Evolutionary conservation across 768 basidiomycete species (phyloP), one percentile per base, ranked within the genome.

Genomic region (Kwoniella europaea): DNA sequence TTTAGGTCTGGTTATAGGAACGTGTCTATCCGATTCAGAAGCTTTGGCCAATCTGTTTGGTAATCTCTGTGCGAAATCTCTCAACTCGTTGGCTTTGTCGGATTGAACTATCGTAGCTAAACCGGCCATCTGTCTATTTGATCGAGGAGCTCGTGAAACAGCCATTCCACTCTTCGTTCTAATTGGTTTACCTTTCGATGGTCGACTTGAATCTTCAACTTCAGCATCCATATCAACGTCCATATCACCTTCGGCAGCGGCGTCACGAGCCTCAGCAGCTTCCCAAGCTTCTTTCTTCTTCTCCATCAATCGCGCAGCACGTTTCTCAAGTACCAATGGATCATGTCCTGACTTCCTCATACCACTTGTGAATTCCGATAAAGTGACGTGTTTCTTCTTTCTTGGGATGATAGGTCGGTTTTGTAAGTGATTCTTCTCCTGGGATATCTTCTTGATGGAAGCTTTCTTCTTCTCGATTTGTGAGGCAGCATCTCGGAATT

Each of bases 31-130:
- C 13, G 88, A 87, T 87, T 99, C 96, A 69, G 92, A 92, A 50
- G 94, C 95, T 82, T 91, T 93, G 27, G 93, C 96, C 55, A 90
- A 87, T 87, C 89, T 89, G 83, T 96, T 96, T 70, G 93, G 91
- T 65, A 88, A 88, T 75, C 96, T 88, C 82, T 96, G 94, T 6
- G 90, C 91, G 65, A 96, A 88, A 78, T 93, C 92, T 74, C 92
- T 91, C 68, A 98, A 86, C 79, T 91, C 89, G 82, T 88, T 85
- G 18, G 96, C 92, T 80, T 90, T 91, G 71, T 89, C 86, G 42
- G 87, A 89, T 90, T 97, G 93, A 90, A 92, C 74, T 50, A 74
- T 53, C n/a, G 92, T 90, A 63, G 91, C 90, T 86, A 98, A 83
- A 76, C 94, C 94, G 35, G 90, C 89, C 56, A 92, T 80, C 76